Evolutionary conservation across 2,329 filamentous ascomycete species (phyloP), one percentile per base, ranked within the genome.

Genomic region (Hypomyces perniciosus): DNA sequence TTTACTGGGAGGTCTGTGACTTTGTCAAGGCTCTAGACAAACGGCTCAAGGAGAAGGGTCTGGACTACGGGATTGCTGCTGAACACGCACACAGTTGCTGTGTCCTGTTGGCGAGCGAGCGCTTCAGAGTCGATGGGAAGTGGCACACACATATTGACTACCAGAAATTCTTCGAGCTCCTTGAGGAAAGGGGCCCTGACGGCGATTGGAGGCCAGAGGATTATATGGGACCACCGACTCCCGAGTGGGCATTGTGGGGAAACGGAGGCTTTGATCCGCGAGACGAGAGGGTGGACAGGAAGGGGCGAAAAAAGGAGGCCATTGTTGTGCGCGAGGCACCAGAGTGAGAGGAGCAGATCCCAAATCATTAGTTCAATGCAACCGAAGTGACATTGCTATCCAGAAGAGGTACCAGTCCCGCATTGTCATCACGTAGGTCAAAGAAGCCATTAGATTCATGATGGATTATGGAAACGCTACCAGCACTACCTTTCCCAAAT

Each of bases 11-110:
- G 69, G 88, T 96, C 3, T 81, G 81, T 34, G 82, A 84, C 2
- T 97, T 96, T 63, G 90, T 95, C 8, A 77, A 80, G 37, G 84
- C 86, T 1, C 78, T 96, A 0, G 83, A 91, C 56, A 71, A 72
- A 33, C 84, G 86, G 54, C 74, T 97, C 9, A 72, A 76, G 35
- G 76, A 77, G 46, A 78, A 88, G 38, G 89, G 88, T 0, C 74
- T 97, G 6, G 76, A 76, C 1, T 97, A 97, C 62, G 92, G 92
- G 13, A 92, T 97, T 59, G 92, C 88, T 0, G 93, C 92, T 2
- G 93, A 97, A 71, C 92, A 97, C 65, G 89, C 89, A 1, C 92
- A 97, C 72, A 93, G 87, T 64, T 97, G 93, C 73, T 97, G 92
- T 65, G 84, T 95, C 26, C 73, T 97, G 47, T 77, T 97, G 37